Evolutionary conservation across 2,329 filamentous ascomycete species (phyloP), one percentile per base, ranked within the genome.

Genomic region (Calonectria pauciramosa): DNA sequence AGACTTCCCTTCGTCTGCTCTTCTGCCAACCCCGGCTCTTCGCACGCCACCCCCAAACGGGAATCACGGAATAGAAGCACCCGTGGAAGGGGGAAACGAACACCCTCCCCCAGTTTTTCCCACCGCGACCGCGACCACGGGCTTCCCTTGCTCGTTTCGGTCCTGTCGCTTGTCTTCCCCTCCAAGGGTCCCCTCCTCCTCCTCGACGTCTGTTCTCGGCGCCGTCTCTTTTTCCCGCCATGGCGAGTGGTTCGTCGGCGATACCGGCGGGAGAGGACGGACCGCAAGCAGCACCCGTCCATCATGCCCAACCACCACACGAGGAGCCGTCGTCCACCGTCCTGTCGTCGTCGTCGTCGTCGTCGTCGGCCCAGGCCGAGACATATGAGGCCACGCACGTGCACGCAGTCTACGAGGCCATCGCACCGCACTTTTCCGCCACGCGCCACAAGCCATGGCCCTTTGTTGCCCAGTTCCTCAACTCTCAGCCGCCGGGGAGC

Each of bases 381-480:
- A 84, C 86, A 38, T 98, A 98, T 87, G 97, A 99, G 86, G 90
- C 93, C 76, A 87, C 93, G 78, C 95, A 99, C 86, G 97, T 99
- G 71, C 97, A 99, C 86, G 88, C 91, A 72, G 95, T 99, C 77
- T 99, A 99, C 87, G 94, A 96, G 84, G 90, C 94, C 81, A 97
- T 97, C 83, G 95, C 95, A 41, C 90, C 92, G 44, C 95, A 97
- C 87, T 97, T 97, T 87, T 96, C 94, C 16, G 92, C 93, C 20
- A 96, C 95, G 28, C 91, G 92, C 75, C 91, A 94, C 87, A 92
- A 92, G 91, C 96, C 97, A 75, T 99, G 97, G 97, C 97, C 97
- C 28, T 93, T 97, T 79, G 94, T 99, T 71, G 91, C 96, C 76
- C 88, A 88, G 44, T 99, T 98, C 84, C 90, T 99, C 44, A 86